These are phyloP conservation scores for Ophiostoma sp. DNA, from an alignment of 2,329 filamentous ascomycete genomes.

Conservation along the genomic window DNA sequence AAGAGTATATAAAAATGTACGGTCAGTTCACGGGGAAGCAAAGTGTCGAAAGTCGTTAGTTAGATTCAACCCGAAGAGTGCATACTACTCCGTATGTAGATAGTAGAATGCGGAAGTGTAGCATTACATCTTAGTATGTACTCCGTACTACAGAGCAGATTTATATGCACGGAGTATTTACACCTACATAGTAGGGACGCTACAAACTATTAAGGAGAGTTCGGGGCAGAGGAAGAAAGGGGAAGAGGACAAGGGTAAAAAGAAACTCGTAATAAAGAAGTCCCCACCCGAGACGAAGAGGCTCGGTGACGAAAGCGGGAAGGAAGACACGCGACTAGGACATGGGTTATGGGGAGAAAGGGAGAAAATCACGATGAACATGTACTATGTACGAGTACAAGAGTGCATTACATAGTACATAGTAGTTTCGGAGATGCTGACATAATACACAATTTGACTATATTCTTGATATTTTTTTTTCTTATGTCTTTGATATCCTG, in stretches of 20 bases:
- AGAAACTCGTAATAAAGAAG: constrained; percentile 1
- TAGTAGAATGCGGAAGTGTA: too few relatives aligned
- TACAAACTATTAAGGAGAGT: background rate
- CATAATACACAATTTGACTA: background rate
- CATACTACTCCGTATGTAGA: background rate
- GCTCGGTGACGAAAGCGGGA: constrained; percentile 7
- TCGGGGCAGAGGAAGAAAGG: constrained; percentile 3
- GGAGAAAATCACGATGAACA: too few relatives aligned
- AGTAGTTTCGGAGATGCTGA: background rate
- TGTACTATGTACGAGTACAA: too few relatives aligned
- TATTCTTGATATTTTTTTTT: background rate
- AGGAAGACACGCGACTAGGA: constrained; percentile 1
- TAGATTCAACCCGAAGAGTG: background rate
- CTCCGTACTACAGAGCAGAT: too few relatives aligned
- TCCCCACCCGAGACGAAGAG: background rate
- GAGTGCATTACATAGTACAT: too few relatives aligned
- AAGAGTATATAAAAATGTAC: too few relatives aligned
- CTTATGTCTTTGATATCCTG: background rate
- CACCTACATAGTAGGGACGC: background rate
- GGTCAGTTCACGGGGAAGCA: background rate
- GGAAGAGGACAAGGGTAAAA: background rate
- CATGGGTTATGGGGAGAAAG: background rate
- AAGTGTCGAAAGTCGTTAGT: background rate
- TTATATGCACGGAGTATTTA: too few relatives aligned
- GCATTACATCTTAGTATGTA: too few relatives aligned